Evolutionary conservation across 140 eudicot genomes (phyloP).

Genomic region (Senecio squalidus): DNA sequence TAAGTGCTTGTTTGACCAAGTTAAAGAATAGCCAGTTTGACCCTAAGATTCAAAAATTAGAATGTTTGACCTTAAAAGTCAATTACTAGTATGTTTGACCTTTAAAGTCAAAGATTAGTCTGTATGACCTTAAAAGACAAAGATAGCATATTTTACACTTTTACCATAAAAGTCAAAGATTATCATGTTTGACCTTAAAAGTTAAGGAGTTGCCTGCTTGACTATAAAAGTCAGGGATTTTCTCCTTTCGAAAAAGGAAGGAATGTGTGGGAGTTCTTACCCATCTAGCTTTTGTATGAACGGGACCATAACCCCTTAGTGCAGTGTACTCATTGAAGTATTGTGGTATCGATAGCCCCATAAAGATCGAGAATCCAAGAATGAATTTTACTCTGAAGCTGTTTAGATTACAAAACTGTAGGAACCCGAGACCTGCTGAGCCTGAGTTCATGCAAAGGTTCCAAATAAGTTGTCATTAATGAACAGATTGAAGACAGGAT

Average conservation of each 20-base stretch:
- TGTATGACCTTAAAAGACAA: too few relatives aligned
- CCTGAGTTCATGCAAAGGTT: slow-evolving; percentile 39
- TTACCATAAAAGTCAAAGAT: neutral
- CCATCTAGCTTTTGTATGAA: slow-evolving; percentile 88
- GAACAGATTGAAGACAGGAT: neutral
- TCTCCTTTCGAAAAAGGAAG: neutral
- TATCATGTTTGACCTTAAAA: neutral
- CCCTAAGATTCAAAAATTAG: neutral
- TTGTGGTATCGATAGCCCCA: slow-evolving; percentile 93
- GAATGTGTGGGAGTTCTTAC: slow-evolving; percentile 31
- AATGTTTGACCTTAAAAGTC: too few relatives aligned
- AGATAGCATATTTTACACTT: too few relatives aligned
- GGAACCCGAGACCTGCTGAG: slow-evolving; percentile 74
- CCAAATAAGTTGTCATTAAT: neutral
- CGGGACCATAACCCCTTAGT: slow-evolving; percentile 75
- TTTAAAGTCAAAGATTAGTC: neutral
- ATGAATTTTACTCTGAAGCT: slow-evolving; percentile 89
- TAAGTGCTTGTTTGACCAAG: neutral
- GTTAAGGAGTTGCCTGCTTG: too few relatives aligned
- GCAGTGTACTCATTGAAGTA: slow-evolving; percentile 84
- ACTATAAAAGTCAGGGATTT: too few relatives aligned
- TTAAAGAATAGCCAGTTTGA: neutral
- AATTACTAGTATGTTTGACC: too few relatives aligned
- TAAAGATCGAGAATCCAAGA: slow-evolving; percentile 77
- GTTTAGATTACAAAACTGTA: slow-evolving; percentile 91